Conservation (phyloP, 176 grass and related monocot species). For the Metroxylon sagu region DNA sequence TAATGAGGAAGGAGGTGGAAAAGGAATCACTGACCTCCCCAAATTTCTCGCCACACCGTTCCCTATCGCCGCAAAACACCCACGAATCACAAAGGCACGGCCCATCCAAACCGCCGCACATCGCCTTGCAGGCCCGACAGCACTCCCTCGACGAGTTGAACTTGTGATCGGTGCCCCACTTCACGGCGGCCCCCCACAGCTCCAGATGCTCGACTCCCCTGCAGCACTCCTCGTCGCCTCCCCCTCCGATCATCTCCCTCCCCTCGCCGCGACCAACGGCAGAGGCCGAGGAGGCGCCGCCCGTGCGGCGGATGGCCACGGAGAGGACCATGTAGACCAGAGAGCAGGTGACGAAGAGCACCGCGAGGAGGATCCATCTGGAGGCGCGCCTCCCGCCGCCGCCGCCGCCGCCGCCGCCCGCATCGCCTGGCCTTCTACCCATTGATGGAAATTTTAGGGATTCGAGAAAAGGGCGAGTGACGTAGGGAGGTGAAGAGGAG, state of each 20-base stretch:
- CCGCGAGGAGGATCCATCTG: constrained; percentile 3
- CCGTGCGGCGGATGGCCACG: neutral
- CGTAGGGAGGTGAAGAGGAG: too few species aligned
- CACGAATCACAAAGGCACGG: constrained; percentile 68
- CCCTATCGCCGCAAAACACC: constrained; percentile 78
- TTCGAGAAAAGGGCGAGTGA: neutral
- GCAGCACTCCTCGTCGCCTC: constrained; percentile 33
- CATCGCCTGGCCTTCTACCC: constrained; percentile 1
- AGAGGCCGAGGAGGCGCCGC: neutral
- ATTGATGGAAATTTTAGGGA: neutral
- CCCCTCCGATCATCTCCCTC: constrained; percentile 12
- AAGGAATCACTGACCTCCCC: constrained; percentile 43
- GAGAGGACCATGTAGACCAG: constrained; percentile 36
- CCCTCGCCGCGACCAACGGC: neutral
- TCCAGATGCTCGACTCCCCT: constrained; percentile 52
- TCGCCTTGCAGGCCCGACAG: constrained; percentile 62
- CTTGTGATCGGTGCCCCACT: constrained; percentile 59
- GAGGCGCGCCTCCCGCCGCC: neutral
- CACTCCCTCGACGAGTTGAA: constrained; percentile 47
- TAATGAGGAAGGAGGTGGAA: neutral
- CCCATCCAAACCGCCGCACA: constrained; percentile 30
- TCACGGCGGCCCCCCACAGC: constrained; percentile 65
- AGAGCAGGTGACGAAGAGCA: constrained; percentile 12
- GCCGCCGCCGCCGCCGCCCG: neutral
- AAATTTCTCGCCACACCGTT: constrained; percentile 47